Conservation (phyloP, 106 monocot species). For the Agapanthus africanus region DNA sequence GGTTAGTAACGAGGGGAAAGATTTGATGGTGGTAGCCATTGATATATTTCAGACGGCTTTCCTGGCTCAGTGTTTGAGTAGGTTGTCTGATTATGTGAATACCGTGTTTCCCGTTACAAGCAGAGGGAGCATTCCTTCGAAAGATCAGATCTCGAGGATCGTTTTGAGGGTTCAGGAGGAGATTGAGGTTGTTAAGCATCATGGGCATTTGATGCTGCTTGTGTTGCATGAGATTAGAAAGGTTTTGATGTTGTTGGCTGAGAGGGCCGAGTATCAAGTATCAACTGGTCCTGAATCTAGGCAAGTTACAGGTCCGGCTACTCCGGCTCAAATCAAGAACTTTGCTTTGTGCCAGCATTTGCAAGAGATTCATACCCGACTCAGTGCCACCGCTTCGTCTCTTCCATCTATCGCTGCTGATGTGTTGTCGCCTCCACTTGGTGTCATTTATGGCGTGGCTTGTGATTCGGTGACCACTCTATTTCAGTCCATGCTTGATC, state of each 20-base stretch:
- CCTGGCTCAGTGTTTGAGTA: constrained; percentile 50
- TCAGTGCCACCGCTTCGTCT: constrained; percentile 34
- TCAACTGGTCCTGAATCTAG: constrained; percentile 86
- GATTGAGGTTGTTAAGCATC: constrained; percentile 83
- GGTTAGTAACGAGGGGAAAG: constrained; percentile 65
- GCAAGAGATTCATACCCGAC: constrained; percentile 66
- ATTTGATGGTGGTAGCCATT: constrained; percentile 65
- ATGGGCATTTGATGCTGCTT: constrained; percentile 70
- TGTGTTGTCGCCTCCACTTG: constrained; percentile 69
- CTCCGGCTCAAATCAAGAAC: constrained; percentile 76
- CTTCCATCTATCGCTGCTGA: constrained; percentile 56
- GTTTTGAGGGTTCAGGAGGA: constrained; percentile 85
- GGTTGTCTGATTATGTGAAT: constrained; percentile 77
- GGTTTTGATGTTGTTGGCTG: constrained; percentile 62
- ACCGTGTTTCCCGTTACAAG: constrained; percentile 63
- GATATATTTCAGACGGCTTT: constrained; percentile 71
- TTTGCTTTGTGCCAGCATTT: constrained; percentile 84
- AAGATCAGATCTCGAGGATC: constrained; percentile 89
- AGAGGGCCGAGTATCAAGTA: constrained; percentile 97
- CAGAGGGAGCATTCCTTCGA: constrained; percentile 79
- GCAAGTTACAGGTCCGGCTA: constrained; percentile 78
- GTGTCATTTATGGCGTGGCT: constrained; percentile 65
- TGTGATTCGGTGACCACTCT: constrained; percentile 74
- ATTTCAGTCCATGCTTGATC: constrained; percentile 85
- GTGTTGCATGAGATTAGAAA: constrained; percentile 79